phyloP scores from a whole-genome alignment of 805 yeast species.

The Teunomyces aglyptinius region DNA sequence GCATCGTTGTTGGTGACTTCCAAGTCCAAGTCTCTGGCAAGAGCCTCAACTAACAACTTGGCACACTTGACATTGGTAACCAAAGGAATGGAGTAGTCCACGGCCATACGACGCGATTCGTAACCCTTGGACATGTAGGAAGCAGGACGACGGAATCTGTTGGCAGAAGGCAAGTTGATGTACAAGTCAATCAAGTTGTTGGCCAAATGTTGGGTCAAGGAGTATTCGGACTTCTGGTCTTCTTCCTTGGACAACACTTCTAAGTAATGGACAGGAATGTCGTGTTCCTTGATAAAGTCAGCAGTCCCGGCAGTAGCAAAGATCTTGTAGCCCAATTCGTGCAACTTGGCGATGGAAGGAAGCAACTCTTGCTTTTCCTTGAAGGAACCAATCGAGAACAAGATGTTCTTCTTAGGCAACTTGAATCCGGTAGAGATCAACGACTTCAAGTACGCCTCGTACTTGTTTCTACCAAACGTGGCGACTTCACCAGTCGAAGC shows the following conservation, averaged over 20 bases:
- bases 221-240: constrained; percentile 87
- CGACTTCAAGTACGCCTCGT: constrained; percentile 95
- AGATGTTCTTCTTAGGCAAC: constrained; percentile 90
- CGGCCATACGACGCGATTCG: constrained; percentile 99
- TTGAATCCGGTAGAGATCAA: constrained; percentile 93
- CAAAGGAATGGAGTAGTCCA: constrained; percentile 95
- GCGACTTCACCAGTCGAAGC: constrained; percentile 99
- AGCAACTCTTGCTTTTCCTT: constrained; percentile 93
- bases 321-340: constrained; percentile 81
- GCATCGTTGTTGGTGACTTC: constrained; percentile 78
- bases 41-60: constrained; percentile 91
- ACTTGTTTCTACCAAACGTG: constrained; percentile 91
- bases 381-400: constrained; percentile 92
- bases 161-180: constrained; percentile 94
- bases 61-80: constrained; percentile 98
- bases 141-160: constrained; percentile 98
- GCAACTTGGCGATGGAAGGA: constrained; percentile 78
- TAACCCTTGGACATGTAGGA: constrained; percentile 97
- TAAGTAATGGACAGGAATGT: constrained; percentile 89
- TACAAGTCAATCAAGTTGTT: constrained; percentile 94
- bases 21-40: constrained; percentile 65
- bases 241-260: constrained; percentile 77
- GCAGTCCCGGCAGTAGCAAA: constrained; percentile 99
- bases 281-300: constrained; percentile 94
- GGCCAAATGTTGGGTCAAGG: constrained; percentile 93